Conservation (phyloP, 768 basidiomycete genomes). For the Heimioporus sp. region DNA sequence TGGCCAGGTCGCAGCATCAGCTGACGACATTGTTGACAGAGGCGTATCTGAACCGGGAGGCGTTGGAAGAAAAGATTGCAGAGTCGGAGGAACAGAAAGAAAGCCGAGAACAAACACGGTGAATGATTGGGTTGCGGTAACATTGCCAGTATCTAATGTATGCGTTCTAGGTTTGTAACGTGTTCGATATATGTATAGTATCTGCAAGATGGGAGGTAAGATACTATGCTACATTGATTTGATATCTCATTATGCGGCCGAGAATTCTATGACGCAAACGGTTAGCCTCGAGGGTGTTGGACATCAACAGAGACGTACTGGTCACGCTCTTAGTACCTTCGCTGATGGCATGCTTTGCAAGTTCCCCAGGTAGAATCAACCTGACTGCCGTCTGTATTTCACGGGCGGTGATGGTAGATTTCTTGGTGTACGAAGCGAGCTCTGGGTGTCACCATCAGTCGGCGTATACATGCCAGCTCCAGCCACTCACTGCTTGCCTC, state of each 20-base stretch:
- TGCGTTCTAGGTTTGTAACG: slow-evolving; percentile 23
- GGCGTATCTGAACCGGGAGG: slow-evolving; percentile 81
- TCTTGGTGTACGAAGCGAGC: slow-evolving; percentile 68
- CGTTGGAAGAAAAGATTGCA: slow-evolving; percentile 82
- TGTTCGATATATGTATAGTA: slow-evolving; percentile 15
- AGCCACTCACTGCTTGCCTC: slow-evolving; percentile 46
- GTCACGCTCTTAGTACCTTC: slow-evolving; percentile 70
- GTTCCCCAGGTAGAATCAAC: slow-evolving; percentile 67
- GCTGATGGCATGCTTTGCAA: slow-evolving; percentile 74
- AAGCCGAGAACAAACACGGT: slow-evolving; percentile 93
- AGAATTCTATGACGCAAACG: slow-evolving; percentile 21
- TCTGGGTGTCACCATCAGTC: slow-evolving; percentile 29
- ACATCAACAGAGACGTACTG: slow-evolving; percentile 16
- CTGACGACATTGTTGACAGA: slow-evolving; percentile 77
- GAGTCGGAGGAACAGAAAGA: slow-evolving; percentile 79
- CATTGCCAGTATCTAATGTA: background rate
- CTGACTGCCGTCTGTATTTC: slow-evolving; percentile 72
- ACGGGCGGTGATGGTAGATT: slow-evolving; percentile 70
- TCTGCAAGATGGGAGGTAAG: slow-evolving; percentile 11
- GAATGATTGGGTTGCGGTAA: slow-evolving; percentile 16
- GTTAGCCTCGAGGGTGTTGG: background rate
- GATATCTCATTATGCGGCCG: slow-evolving; percentile 13
- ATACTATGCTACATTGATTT: slow-evolving; percentile 23
- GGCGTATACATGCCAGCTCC: background rate
- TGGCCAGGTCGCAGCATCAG: slow-evolving; percentile 75